phyloP scores from a whole-genome alignment of 2,329 filamentous ascomycete species.

The Ophiostoma pallidulum region DNA sequence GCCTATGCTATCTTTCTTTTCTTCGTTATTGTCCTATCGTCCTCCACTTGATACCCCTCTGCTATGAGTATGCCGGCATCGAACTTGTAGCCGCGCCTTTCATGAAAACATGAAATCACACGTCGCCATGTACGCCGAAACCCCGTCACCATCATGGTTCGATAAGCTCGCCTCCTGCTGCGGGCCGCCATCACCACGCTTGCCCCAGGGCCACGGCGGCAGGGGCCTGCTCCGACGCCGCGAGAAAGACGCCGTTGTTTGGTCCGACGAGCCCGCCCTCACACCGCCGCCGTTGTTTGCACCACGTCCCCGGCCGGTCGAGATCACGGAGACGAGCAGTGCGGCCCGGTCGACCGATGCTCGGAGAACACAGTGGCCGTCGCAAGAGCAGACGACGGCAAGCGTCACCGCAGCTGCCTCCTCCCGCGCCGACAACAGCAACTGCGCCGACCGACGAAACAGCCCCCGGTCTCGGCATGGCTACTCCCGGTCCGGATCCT shows the following conservation, averaged over 20 bases:
- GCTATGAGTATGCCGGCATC: not conserved
- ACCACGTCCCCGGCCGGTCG: not conserved
- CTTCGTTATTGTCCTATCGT: not conserved
- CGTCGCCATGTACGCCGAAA: slow-evolving; percentile 29
- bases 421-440: not conserved
- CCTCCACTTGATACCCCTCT: not conserved
- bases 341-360: not conserved
- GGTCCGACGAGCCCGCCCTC: slow-evolving; percentile 25
- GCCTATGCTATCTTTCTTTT: no score
- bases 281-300: slow-evolving; percentile 22
- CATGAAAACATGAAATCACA: not conserved
- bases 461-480: not conserved
- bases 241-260: slow-evolving; percentile 22
- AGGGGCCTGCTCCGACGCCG: slow-evolving; percentile 8
- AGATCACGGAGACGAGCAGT: not conserved
- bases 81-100: not conserved
- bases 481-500: slow-evolving; percentile 19
- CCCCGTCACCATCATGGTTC: slow-evolving; percentile 38
- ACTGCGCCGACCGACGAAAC: not conserved
- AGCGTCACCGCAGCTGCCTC: not conserved
- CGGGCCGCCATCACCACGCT: slow-evolving; percentile 21
- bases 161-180: slow-evolving; percentile 38
- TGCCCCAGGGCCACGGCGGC: not conserved
- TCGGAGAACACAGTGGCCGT: not conserved
- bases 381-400: not conserved